These are phyloP conservation scores for Abrus precatorius DNA, from an alignment of 306 rosid species.

Conservation along the genomic window DNA sequence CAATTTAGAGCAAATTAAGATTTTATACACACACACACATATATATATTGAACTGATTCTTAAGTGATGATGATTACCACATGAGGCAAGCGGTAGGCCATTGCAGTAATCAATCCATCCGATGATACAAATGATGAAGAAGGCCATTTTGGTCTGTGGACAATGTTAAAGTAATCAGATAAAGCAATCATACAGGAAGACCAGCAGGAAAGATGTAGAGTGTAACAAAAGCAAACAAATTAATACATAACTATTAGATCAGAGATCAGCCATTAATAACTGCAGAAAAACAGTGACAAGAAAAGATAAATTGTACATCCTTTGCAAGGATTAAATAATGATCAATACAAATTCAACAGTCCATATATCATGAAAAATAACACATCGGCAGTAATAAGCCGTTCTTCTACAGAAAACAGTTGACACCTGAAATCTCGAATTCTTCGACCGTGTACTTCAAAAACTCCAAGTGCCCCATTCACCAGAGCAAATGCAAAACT, in stretches of 20 bases:
- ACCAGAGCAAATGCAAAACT: slow-evolving; percentile 95
- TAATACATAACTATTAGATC: slow-evolving; percentile 1
- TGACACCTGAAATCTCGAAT: slow-evolving; percentile 94
- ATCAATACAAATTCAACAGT: slow-evolving; percentile 12
- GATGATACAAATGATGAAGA: slow-evolving; percentile 86
- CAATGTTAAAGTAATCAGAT: slow-evolving; percentile 52
- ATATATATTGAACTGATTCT: slow-evolving; percentile 37
- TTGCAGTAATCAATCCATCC: slow-evolving; percentile 94
- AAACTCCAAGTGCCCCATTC: slow-evolving; percentile 99
- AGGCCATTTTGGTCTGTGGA: slow-evolving; percentile 98
- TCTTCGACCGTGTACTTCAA: slow-evolving; percentile 95
- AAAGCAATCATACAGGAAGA: slow-evolving; percentile 33
- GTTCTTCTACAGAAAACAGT: slow-evolving; percentile 43
- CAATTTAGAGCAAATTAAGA: slow-evolving; percentile 43
- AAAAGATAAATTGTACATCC: slow-evolving; percentile 12
- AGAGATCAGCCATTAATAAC: slow-evolving; percentile 28
- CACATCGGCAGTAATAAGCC: slow-evolving; percentile 23
- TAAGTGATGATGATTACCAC: slow-evolving; percentile 67
- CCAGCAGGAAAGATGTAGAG: slow-evolving; percentile 16
- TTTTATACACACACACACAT: not conserved
- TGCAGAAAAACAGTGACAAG: slow-evolving; percentile 27
- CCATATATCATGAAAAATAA: slow-evolving; percentile 36
- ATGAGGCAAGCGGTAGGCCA: slow-evolving; percentile 99
- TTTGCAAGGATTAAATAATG: slow-evolving; percentile 23
- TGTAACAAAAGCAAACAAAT: not conserved